A percentile compares a stretch with the other conserved stretches of the same genome.
These are phyloP conservation scores for Fomitopsis schrenkii DNA, from an alignment of 1,284 basidiomycete genomes.

Conservation along the genomic window DNA sequence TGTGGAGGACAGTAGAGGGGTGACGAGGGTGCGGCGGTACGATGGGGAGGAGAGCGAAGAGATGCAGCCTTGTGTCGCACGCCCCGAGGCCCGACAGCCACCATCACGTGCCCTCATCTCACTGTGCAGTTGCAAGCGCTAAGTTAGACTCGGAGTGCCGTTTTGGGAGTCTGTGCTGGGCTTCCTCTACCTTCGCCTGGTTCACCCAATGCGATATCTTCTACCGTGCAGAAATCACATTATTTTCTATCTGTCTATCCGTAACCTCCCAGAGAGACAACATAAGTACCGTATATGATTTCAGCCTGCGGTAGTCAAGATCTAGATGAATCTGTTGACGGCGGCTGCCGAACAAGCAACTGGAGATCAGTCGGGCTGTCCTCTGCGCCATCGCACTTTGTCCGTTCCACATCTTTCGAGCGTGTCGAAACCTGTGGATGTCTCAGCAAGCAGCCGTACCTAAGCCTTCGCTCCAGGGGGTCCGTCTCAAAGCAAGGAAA, in stretches of 20 bases:
- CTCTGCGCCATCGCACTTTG: constrained; percentile 7
- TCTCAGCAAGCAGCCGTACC: constrained; percentile 77
- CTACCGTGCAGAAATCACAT: not conserved
- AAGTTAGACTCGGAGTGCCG: not conserved
- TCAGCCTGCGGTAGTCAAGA: not conserved
- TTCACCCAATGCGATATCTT: not conserved
- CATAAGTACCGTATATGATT: not conserved
- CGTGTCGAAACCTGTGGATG: constrained; percentile 58
- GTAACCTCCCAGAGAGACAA: not conserved
- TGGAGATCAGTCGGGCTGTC: constrained; percentile 11
- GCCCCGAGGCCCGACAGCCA: constrained; percentile 3
- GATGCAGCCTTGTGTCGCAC: constrained; percentile 1
- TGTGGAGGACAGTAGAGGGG: not conserved
- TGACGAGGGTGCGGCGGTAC: not conserved
- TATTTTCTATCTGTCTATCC: too few species aligned
- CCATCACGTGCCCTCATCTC: not conserved
- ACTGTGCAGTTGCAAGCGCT: not conserved
- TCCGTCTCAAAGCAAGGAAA: constrained; percentile 86
- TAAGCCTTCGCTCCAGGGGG: constrained; percentile 85
- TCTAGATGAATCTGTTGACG: constrained; percentile 1
- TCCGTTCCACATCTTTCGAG: constrained; percentile 29
- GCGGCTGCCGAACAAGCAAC: not conserved
- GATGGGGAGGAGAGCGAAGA: constrained; percentile 2
- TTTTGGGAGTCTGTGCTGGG: not conserved
- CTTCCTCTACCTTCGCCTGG: not conserved